Evolutionary conservation across 768 basidiomycete species (phyloP).

Genomic region (Lentinula sp.): DNA sequence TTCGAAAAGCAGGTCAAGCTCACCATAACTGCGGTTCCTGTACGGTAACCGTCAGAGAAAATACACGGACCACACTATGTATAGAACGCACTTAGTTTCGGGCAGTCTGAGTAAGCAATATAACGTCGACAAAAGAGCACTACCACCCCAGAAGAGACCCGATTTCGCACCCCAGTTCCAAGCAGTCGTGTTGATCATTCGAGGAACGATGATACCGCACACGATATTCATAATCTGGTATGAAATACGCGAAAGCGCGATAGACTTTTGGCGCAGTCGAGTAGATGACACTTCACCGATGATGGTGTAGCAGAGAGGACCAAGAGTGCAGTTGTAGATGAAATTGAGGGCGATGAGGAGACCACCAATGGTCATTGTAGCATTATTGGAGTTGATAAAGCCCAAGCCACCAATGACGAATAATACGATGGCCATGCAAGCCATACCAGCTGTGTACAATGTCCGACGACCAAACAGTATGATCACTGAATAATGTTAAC

Average conservation of each 20-base stretch:
- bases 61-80: neutral
- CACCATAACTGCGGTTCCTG: conserved; percentile 12
- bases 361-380: conserved; percentile 13
- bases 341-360: conserved; percentile 16
- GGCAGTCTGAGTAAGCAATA: conserved; percentile 15
- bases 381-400: conserved; percentile 5
- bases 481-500: conserved; percentile 7
- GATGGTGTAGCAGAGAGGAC: conserved; percentile 17
- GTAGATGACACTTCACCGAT: conserved; percentile 16
- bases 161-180: conserved; percentile 19
- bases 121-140: conserved; percentile 10
- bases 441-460: conserved; percentile 14
- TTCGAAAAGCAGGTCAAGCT: conserved; percentile 16
- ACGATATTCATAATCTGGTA: conserved; percentile 16
- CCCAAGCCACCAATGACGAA: conserved; percentile 16
- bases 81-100: conserved; percentile 8
- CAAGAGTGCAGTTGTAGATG: conserved; percentile 16
- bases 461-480: conserved; percentile 15
- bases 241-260: conserved; percentile 14
- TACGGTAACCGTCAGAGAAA: neutral
- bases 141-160: conserved; percentile 16
- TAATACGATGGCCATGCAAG: conserved; percentile 14
- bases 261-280: conserved; percentile 16
- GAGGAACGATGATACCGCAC: conserved; percentile 15
- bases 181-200: conserved; percentile 16